Evolutionary conservation across 805 yeast species (phyloP).

Genomic region (Pichia paraexigua): DNA sequence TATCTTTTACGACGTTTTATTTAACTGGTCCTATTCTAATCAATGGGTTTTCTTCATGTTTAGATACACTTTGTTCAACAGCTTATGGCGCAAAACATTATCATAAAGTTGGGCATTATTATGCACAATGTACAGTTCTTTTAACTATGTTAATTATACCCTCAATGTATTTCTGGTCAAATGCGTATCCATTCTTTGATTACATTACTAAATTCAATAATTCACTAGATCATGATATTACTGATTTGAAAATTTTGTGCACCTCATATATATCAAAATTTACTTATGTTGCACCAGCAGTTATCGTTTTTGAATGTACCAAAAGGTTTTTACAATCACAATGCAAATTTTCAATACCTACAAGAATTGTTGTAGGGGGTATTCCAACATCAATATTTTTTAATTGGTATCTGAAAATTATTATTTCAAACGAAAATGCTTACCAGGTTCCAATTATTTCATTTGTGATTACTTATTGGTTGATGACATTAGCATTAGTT

Average conservation of each 20-base stretch:
- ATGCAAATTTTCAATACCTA: slow-evolving; percentile 68
- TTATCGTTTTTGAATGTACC: slow-evolving; percentile 57
- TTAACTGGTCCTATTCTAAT: slow-evolving; percentile 64
- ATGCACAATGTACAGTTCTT: slow-evolving; percentile 54
- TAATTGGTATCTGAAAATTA: slow-evolving; percentile 54
- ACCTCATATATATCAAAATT: slow-evolving; percentile 44
- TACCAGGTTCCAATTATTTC: slow-evolving; percentile 61
- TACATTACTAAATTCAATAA: slow-evolving; percentile 25
- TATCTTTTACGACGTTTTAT: slow-evolving; percentile 68
- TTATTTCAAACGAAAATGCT: slow-evolving; percentile 39
- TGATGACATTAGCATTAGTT: slow-evolving; percentile 50
- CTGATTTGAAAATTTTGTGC: slow-evolving; percentile 39
- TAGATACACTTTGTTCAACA: slow-evolving; percentile 72
- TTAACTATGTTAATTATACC: slow-evolving; percentile 45
- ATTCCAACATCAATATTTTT: slow-evolving; percentile 59
- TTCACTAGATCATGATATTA: slow-evolving; percentile 25
- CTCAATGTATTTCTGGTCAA: slow-evolving; percentile 50
- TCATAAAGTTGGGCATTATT: slow-evolving; percentile 56
- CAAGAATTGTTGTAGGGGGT: slow-evolving; percentile 55
- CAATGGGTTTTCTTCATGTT: slow-evolving; percentile 66
- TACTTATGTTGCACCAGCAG: slow-evolving; percentile 59
- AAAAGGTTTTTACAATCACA: slow-evolving; percentile 70
- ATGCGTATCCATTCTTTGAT: slow-evolving; percentile 36
- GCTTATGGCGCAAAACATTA: slow-evolving; percentile 61
- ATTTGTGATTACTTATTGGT: slow-evolving; percentile 59